These are phyloP conservation scores for Chaetomium globosum DNA, from an alignment of 2,329 filamentous ascomycete genomes.

Conservation along the genomic window DNA sequence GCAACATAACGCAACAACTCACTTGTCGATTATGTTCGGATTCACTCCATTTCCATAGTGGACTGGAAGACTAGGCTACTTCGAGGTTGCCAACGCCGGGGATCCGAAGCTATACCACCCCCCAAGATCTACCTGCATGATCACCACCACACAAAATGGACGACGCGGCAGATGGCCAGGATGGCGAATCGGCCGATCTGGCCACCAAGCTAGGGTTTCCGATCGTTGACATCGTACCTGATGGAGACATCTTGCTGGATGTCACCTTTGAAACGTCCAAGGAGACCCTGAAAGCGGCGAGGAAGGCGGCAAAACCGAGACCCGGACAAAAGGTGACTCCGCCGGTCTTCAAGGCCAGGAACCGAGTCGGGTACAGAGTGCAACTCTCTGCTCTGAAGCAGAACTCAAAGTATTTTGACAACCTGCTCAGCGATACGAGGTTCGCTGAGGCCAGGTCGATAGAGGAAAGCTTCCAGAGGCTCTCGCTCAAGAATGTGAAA, in stretches of 20 bases:
- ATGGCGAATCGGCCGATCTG: slow-evolving; percentile 27
- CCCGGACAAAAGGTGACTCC: slow-evolving; percentile 30
- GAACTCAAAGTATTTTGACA: slow-evolving; percentile 70
- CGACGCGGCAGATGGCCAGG: slow-evolving; percentile 33
- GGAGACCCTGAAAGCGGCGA: slow-evolving; percentile 52
- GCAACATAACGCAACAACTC: not conserved
- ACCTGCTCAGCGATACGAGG: slow-evolving; percentile 63
- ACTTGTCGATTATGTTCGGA: not conserved
- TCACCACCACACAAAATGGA: slow-evolving; percentile 29
- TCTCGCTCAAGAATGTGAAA: slow-evolving; percentile 52
- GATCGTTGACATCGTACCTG: slow-evolving; percentile 55
- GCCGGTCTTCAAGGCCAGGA: slow-evolving; percentile 41
- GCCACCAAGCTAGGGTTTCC: slow-evolving; percentile 29
- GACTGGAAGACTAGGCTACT: not conserved
- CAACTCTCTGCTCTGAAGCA: slow-evolving; percentile 58
- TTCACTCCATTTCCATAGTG: not conserved
- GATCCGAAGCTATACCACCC: not conserved
- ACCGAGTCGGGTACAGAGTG: slow-evolving; percentile 61
- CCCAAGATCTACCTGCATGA: slow-evolving; percentile 13
- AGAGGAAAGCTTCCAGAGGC: slow-evolving; percentile 51
- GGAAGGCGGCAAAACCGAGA: slow-evolving; percentile 45
- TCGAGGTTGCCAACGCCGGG: not conserved
- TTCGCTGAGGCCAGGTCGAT: slow-evolving; percentile 66
- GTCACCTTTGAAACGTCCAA: slow-evolving; percentile 65
- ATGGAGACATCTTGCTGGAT: slow-evolving; percentile 67